Evolutionary conservation across 2,329 filamentous ascomycete genomes (phyloP).

Genomic region (Xenosphaeropsis pyriputrescens): DNA sequence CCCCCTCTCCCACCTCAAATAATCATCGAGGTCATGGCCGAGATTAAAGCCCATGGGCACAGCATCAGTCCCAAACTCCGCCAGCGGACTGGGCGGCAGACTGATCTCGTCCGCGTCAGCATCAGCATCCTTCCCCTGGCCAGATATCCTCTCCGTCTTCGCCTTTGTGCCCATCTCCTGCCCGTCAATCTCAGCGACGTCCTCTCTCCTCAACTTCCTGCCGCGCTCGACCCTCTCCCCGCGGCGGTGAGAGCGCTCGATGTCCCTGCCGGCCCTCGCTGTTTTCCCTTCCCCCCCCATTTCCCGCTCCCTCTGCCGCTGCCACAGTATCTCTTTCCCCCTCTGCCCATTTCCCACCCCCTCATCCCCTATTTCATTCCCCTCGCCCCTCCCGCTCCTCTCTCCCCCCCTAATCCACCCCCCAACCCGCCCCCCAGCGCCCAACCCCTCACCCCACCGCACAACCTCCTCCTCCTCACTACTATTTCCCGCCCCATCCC

Average conservation of each 20-base stretch:
- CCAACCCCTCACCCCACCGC: constrained; percentile 10
- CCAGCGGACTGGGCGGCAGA: constrained; percentile 11
- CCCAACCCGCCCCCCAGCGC: constrained; percentile 4
- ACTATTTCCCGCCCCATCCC: too few relatives aligned
- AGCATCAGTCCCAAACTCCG: constrained; percentile 4
- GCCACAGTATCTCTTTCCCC: too few relatives aligned
- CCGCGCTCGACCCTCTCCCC: too few relatives aligned
- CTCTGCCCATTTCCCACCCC: not conserved
- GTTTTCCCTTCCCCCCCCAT: too few relatives aligned
- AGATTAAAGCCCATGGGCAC: constrained; percentile 48
- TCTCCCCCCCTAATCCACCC: constrained; percentile 2
- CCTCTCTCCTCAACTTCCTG: not conserved
- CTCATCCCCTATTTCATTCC: not conserved
- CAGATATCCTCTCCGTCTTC: too few relatives aligned
- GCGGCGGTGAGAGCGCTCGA: too few relatives aligned
- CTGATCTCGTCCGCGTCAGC: constrained; percentile 1
- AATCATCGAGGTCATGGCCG: constrained; percentile 41
- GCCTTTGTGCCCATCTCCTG: too few relatives aligned
- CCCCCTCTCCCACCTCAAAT: constrained; percentile 34
- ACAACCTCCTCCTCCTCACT: constrained; percentile 7
- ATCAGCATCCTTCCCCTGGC: too few relatives aligned
- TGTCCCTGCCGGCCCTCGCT: constrained; percentile 5
- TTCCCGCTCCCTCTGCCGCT: too few relatives aligned
- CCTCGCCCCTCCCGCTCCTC: too few relatives aligned
- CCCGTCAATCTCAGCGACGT: too few relatives aligned